These are phyloP conservation scores for Haplosporangium sp. DNA, from an alignment of 371 early-diverging fungal genomes.

Conservation along the genomic window DNA sequence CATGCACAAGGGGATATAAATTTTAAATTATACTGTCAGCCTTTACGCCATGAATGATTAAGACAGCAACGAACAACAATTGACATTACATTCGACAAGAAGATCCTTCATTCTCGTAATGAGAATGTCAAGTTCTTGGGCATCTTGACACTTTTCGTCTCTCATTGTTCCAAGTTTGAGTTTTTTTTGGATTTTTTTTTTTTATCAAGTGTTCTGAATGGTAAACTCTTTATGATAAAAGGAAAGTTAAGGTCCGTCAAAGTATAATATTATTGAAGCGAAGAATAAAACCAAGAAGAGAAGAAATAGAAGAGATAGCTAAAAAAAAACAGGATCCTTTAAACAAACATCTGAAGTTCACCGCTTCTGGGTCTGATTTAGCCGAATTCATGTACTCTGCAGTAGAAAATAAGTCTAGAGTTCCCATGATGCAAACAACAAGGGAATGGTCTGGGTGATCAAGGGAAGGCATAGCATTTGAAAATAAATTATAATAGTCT, in stretches of 20 bases:
- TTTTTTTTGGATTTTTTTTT: neutral
- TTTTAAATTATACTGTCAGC: neutral
- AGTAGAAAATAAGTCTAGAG: too few species aligned
- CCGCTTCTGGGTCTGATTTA: too few species aligned
- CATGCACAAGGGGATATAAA: neutral
- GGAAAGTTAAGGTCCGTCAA: neutral
- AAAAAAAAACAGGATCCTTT: neutral
- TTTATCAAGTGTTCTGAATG: neutral
- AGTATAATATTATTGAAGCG: neutral
- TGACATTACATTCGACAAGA: slow-evolving; percentile 47
- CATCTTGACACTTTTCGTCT: slow-evolving; percentile 46
- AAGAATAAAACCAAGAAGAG: neutral
- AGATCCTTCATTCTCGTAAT: slow-evolving; percentile 55
- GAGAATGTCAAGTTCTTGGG: slow-evolving; percentile 55
- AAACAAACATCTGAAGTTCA: too few species aligned
- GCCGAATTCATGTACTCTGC: too few species aligned
- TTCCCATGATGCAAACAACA: too few species aligned
- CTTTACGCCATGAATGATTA: slow-evolving; percentile 25
- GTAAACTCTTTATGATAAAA: neutral
- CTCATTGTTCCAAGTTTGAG: slow-evolving; percentile 3
- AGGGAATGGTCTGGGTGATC: too few species aligned
- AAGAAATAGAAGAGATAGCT: neutral
- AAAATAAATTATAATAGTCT: too few species aligned
- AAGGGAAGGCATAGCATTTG: too few species aligned
- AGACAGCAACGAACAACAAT: slow-evolving; percentile 14